These are phyloP conservation scores for Diaporthe vaccinii DNA, from an alignment of 2,329 filamentous ascomycete species.

Conservation along the genomic window DNA sequence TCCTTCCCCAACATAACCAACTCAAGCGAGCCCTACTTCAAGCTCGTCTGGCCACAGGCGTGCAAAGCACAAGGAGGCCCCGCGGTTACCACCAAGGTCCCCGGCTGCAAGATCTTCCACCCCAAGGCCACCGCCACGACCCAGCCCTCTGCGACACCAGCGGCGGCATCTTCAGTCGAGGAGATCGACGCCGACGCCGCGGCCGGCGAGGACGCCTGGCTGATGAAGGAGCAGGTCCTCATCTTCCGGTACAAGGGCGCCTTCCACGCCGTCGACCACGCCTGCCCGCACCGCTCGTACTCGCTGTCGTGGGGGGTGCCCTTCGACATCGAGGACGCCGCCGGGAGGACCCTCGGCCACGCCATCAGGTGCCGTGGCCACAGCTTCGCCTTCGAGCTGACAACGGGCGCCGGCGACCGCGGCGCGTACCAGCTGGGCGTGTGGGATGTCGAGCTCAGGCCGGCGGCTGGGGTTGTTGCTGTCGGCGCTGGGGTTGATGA, in stretches of 20 bases:
- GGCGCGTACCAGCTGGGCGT: constrained; percentile 35
- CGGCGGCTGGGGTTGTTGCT: background rate
- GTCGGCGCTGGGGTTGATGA: background rate
- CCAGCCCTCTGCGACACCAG: background rate
- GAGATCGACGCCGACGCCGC: constrained; percentile 36
- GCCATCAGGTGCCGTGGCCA: constrained; percentile 36
- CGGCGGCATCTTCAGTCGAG: background rate
- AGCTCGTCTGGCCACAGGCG: constrained; percentile 38
- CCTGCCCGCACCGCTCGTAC: constrained; percentile 37
- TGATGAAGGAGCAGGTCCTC: constrained; percentile 37
- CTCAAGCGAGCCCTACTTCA: constrained; percentile 39
- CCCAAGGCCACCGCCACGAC: constrained; percentile 13
- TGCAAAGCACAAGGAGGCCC: background rate
- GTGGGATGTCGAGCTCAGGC: constrained; percentile 37
- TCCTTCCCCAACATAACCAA: constrained; percentile 39
- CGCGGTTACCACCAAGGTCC: background rate
- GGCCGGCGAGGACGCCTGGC: constrained; percentile 37
- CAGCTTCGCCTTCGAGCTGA: constrained; percentile 39
- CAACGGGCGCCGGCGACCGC: constrained; percentile 34
- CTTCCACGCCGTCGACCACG: constrained; percentile 40
- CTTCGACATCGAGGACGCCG: constrained; percentile 38
- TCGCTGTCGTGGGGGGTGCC: constrained; percentile 36
- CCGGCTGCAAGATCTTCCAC: constrained; percentile 39
- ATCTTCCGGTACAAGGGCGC: constrained; percentile 39
- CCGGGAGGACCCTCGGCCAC: constrained; percentile 21